Percentiles rank a stretch among this genome's conserved stretches.
Conservation (phyloP, 1,284 basidiomycete genomes). For the Ustilago lituana region DNA sequence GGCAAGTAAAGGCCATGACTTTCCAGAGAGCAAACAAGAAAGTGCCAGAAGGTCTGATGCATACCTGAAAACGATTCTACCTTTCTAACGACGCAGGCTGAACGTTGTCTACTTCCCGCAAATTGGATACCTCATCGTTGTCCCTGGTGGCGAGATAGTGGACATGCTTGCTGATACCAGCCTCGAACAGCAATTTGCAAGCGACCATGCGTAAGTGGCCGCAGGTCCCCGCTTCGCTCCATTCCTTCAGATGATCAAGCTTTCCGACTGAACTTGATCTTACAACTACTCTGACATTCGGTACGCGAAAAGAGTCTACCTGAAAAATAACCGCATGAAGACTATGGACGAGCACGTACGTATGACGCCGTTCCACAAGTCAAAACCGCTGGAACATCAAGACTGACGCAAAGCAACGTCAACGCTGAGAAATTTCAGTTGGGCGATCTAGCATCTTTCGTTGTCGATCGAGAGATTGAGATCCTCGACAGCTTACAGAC, state of each 20-base stretch:
- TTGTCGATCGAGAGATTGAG: conserved; percentile 48
- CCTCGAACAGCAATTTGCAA: conserved; percentile 30
- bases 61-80: no score
- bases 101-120: conserved; percentile 48
- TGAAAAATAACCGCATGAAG: conserved; percentile 39
- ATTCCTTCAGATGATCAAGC: no score
- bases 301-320: conserved; percentile 30
- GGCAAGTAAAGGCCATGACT: conserved; percentile 10
- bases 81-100: conserved; percentile 2
- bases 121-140: conserved; percentile 46
- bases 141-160: conserved; percentile 23
- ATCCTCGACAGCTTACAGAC: conserved; percentile 28
- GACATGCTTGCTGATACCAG: conserved; percentile 20
- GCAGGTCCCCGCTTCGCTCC: no score
- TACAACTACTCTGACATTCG: no score
- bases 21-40: no score
- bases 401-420: background rate
- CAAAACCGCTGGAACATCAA: no score
- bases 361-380: no score
- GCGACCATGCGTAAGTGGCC: conserved; percentile 21
- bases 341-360: conserved; percentile 28
- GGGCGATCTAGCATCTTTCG: conserved; percentile 42
- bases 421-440: no score
- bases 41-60: no score
- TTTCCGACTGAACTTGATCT: background rate